Evolutionary conservation across 371 early-diverging fungal species (phyloP).

Genomic region (Lichtheimia ornata): DNA sequence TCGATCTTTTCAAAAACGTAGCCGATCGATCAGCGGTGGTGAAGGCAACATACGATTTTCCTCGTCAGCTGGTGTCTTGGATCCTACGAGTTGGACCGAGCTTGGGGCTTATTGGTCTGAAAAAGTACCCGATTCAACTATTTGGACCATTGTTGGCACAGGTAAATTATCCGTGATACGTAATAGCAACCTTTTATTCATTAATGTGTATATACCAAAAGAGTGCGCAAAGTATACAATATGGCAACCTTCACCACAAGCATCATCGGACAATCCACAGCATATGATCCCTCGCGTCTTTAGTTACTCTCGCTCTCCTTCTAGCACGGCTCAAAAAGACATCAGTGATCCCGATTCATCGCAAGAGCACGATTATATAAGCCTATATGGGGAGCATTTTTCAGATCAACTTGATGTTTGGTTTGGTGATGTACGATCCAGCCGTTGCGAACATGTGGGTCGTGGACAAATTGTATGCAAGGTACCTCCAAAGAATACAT

Average conservation of each 20-base stretch:
- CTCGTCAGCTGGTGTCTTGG: not conserved
- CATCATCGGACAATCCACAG: not conserved
- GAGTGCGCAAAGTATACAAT: slow-evolving; percentile 73
- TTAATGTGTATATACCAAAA: not conserved
- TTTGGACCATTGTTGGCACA: slow-evolving; percentile 90
- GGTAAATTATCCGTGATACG: slow-evolving; percentile 26
- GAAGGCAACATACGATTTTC: too few species aligned
- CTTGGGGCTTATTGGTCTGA: slow-evolving; percentile 74
- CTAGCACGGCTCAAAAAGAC: not conserved
- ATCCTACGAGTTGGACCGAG: not conserved
- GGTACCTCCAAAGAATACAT: slow-evolving; percentile 33
- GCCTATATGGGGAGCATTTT: slow-evolving; percentile 57
- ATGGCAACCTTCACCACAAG: slow-evolving; percentile 47
- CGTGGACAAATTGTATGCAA: slow-evolving; percentile 46
- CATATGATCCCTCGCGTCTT: slow-evolving; percentile 2
- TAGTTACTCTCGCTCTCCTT: slow-evolving; percentile 5
- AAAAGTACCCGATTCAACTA: slow-evolving; percentile 83
- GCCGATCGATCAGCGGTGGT: too few species aligned
- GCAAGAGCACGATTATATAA: not conserved
- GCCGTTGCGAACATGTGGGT: slow-evolving; percentile 50
- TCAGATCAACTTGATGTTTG: slow-evolving; percentile 64
- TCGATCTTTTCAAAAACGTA: too few species aligned
- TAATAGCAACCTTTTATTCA: too few species aligned
- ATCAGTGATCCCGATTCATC: not conserved
- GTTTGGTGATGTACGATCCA: slow-evolving; percentile 68